Conservation (phyloP, 495 filamentous ascomycete genomes). For the Hyaloscypha hepaticicola region DNA sequence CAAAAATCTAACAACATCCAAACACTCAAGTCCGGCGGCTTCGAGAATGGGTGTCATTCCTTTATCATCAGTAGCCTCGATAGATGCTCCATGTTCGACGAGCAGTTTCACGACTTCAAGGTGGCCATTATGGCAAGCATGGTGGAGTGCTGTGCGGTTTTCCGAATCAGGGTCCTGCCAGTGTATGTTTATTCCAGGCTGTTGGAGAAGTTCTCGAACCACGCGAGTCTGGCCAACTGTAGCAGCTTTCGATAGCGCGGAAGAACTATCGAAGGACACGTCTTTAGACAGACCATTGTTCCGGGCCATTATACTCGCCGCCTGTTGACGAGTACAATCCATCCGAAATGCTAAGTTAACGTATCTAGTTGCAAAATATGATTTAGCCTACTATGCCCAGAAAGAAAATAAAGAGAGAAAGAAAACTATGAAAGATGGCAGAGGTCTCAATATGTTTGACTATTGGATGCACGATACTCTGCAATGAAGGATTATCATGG, state of each 20-base stretch:
- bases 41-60: conserved; percentile 4
- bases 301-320: neutral
- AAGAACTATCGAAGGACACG: neutral
- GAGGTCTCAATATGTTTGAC: neutral
- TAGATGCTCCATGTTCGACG: conserved; percentile 19
- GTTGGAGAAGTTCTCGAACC: neutral
- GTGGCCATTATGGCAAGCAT: conserved; percentile 4
- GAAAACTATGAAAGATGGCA: neutral
- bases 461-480: too few species aligned
- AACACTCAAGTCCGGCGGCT: neutral
- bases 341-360: neutral
- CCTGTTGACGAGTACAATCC: neutral
- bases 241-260: neutral
- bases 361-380: neutral
- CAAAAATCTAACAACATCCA: neutral
- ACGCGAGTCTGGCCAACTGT: neutral
- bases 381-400: neutral
- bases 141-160: conserved; percentile 17
- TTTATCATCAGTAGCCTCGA: neutral
- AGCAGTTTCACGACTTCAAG: conserved; percentile 27
- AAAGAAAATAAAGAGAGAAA: neutral
- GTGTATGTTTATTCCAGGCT: neutral
- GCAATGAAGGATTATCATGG: neutral
- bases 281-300: neutral
- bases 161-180: neutral